Conservation (phyloP, 257 asterid genomes). For the Solanum chmielewskii region DNA sequence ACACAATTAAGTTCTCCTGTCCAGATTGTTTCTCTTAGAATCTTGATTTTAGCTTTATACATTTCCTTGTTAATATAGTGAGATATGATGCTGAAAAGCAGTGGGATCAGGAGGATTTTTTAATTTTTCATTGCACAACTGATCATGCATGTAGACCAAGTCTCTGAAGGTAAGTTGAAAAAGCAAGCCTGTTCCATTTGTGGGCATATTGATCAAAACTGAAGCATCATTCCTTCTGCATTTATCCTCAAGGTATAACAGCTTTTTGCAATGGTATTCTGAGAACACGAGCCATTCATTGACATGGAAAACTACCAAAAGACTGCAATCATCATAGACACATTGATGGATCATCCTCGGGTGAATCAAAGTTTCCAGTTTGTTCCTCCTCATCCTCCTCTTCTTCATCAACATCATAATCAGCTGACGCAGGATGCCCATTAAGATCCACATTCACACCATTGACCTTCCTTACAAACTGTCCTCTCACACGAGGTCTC, state of each 20-base stretch:
- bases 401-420: slow-evolving; percentile 40
- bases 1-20: neutral
- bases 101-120: neutral
- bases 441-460: slow-evolving; percentile 72
- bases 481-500: slow-evolving; percentile 91
- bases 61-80: neutral
- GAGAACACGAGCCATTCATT: neutral
- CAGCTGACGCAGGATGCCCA: slow-evolving; percentile 67
- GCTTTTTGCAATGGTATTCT: neutral
- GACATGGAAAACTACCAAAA: neutral
- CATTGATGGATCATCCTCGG: slow-evolving; percentile 3
- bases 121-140: neutral
- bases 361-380: neutral
- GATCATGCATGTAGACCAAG: neutral
- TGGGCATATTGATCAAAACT: neutral
- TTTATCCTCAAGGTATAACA: neutral
- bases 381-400: slow-evolving; percentile 21
- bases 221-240: neutral
- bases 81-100: neutral
- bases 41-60: neutral
- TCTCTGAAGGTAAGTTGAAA: neutral
- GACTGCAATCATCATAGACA: neutral
- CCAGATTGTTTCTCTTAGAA: neutral
- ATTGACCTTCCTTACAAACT: slow-evolving; percentile 80
- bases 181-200: neutral